Percentiles rank a stretch among this genome's conserved stretches.
These are phyloP conservation scores for Globisporangium nunn DNA, from an alignment of 352 stramenopile genomes.

Conservation along the genomic window DNA sequence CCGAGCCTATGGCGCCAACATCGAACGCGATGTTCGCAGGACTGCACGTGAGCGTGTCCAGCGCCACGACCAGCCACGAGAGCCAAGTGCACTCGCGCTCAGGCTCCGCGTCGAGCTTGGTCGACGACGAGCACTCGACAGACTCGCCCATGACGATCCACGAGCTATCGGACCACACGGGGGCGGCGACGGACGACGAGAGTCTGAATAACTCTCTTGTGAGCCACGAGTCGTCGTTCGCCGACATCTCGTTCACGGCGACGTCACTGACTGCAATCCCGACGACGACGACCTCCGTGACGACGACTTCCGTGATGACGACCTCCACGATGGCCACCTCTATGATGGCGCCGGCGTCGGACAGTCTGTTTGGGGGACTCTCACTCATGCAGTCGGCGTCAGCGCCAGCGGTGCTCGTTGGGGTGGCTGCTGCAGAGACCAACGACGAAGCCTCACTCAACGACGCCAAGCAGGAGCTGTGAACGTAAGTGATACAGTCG, in stretches of 20 bases:
- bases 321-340: background rate
- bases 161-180: slow-evolving; percentile 32
- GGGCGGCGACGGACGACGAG: slow-evolving; percentile 9
- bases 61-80: background rate
- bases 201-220: slow-evolving; percentile 4
- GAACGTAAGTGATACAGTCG: background rate
- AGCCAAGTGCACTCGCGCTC: slow-evolving; percentile 11
- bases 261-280: slow-evolving; percentile 1
- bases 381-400: slow-evolving; percentile 9
- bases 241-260: slow-evolving; percentile 15
- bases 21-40: slow-evolving; percentile 8
- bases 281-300: slow-evolving; percentile 2
- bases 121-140: slow-evolving; percentile 13
- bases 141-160: slow-evolving; percentile 43
- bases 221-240: slow-evolving; percentile 14
- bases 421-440: background rate
- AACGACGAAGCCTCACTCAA: slow-evolving; percentile 6
- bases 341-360: background rate
- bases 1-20: background rate
- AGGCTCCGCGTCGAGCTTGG: slow-evolving; percentile 13
- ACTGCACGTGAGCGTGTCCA: slow-evolving; percentile 9
- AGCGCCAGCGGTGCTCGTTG: background rate
- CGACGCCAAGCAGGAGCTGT: slow-evolving; percentile 12
- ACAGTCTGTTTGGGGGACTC: slow-evolving; percentile 14
- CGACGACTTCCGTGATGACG: background rate